These are phyloP conservation scores for Setaria italica DNA, from an alignment of 202 grass and related monocot species.

Conservation along the genomic window DNA sequence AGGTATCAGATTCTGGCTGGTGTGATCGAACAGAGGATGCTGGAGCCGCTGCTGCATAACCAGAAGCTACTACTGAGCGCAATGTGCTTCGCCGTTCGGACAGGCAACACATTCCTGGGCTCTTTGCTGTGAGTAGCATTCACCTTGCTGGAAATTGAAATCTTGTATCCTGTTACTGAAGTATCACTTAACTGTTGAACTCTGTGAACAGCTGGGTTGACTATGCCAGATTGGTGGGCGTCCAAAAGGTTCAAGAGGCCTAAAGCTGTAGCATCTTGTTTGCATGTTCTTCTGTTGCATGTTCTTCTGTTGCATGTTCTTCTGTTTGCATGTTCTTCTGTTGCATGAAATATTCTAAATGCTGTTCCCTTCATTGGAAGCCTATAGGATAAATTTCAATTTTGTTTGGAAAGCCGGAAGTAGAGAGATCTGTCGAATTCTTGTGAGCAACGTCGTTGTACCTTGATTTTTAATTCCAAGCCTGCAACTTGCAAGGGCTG, in stretches of 20 bases:
- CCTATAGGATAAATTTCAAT: not conserved
- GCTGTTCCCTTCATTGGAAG: not conserved
- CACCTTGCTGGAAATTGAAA: not conserved
- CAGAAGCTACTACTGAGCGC: constrained; percentile 79
- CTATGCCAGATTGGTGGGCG: constrained; percentile 80
- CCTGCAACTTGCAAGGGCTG: constrained; percentile 36
- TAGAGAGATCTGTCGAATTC: constrained; percentile 42
- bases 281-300: constrained; percentile 1
- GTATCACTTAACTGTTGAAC: constrained; percentile 2
- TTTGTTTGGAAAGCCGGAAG: not conserved
- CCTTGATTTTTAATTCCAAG: not conserved
- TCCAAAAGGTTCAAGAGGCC: constrained; percentile 67
- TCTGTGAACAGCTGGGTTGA: constrained; percentile 80
- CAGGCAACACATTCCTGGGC: constrained; percentile 92
- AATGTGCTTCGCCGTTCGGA: constrained; percentile 71
- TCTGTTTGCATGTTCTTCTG: constrained; percentile 2
- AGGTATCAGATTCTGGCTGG: constrained; percentile 93
- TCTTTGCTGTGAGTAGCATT: constrained; percentile 78
- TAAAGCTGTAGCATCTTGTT: constrained; percentile 19
- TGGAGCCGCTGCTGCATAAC: constrained; percentile 88
- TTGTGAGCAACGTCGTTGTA: not conserved
- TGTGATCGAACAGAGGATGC: constrained; percentile 88
- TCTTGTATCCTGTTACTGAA: not conserved
- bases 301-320: not conserved
- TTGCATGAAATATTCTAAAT: not conserved